Conservation (phyloP, 371 early-diverging fungal species). For the Mortierella sp. region DNA sequence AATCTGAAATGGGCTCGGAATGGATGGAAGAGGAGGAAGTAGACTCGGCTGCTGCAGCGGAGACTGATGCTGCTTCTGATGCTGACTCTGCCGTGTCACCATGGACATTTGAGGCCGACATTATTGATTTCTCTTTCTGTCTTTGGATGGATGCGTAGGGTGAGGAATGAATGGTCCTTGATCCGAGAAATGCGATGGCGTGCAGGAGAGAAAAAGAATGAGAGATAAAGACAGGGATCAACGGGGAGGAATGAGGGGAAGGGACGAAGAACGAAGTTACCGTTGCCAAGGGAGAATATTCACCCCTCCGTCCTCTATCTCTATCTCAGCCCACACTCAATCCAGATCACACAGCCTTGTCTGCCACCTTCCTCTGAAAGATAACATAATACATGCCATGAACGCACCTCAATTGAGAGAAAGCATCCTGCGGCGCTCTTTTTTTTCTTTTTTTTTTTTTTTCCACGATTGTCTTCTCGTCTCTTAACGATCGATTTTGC, state of each 20-base stretch:
- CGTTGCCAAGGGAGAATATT: slow-evolving; percentile 16
- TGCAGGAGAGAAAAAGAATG: background rate
- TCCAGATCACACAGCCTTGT: no score
- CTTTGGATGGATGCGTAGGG: no score
- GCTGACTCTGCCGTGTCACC: slow-evolving; percentile 13
- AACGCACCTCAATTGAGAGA: no score
- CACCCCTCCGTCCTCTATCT: background rate
- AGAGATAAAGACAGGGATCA: background rate
- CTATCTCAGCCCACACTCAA: no score
- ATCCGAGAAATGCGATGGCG: background rate
- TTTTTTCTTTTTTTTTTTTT: slow-evolving; percentile 4
- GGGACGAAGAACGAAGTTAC: background rate
- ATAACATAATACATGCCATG: no score
- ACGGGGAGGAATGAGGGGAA: background rate
- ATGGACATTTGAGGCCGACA: slow-evolving; percentile 1
- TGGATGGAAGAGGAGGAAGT: background rate
- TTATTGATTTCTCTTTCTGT: background rate
- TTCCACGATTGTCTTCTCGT: background rate
- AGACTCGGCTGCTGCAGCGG: background rate
- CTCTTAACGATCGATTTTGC: no score
- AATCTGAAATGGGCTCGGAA: background rate
- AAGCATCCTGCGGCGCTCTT: background rate
- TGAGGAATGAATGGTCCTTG: background rate
- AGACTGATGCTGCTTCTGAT: slow-evolving; percentile 7
- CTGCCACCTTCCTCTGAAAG: no score